Conservation (phyloP, 805 yeast genomes). For the Hanseniaspora thailandica region DNA sequence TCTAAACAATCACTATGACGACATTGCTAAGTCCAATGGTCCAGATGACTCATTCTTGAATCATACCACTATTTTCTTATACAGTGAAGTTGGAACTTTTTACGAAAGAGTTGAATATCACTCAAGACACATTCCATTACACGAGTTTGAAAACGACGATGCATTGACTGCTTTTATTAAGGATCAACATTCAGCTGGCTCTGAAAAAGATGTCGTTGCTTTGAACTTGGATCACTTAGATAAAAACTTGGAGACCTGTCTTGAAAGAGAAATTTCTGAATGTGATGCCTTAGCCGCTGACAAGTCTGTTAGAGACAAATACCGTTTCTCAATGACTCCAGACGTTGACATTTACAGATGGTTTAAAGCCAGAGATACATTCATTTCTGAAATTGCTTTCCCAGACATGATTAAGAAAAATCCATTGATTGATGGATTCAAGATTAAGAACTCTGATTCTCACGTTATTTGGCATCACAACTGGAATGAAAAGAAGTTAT, state of each 20-base stretch:
- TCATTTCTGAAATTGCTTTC: constrained; percentile 23
- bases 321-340: constrained; percentile 30
- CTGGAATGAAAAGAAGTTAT: constrained; percentile 28
- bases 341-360: constrained; percentile 32
- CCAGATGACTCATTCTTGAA: constrained; percentile 21
- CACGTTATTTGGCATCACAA: constrained; percentile 39
- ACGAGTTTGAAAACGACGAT: constrained; percentile 23
- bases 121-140: constrained; percentile 32
- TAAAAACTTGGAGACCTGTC: constrained; percentile 19
- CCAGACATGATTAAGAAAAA: constrained; percentile 16
- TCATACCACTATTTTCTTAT: constrained; percentile 36
- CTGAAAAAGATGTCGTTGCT: constrained; percentile 18
- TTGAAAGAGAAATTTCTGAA: constrained; percentile 22
- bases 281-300: constrained; percentile 20
- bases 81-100: constrained; percentile 63
- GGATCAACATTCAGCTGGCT: constrained; percentile 17
- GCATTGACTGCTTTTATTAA: neutral
- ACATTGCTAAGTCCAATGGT: constrained; percentile 16
- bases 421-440: constrained; percentile 26
- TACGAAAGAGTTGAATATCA: constrained; percentile 54
- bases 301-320: constrained; percentile 19
- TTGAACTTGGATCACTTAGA: constrained; percentile 27
- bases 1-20: constrained; percentile 30
- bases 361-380: constrained; percentile 34
- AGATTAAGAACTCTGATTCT: constrained; percentile 21